Evolutionary conservation across 495 filamentous ascomycete genomes (phyloP).

Genomic region (Hypoxylon fragiforme): DNA sequence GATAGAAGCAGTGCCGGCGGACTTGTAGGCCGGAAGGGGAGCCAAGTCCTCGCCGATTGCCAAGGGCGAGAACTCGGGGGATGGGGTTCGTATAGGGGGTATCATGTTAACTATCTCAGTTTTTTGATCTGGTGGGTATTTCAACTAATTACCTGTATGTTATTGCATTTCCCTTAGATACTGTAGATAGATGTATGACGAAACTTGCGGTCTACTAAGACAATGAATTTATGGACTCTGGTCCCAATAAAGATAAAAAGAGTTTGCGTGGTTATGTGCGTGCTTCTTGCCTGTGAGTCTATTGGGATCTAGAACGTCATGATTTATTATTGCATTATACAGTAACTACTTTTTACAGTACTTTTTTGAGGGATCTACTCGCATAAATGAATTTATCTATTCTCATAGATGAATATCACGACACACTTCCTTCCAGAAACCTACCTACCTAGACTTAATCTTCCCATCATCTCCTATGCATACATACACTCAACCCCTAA

Average conservation of each 20-base stretch:
- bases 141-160: not conserved
- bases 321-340: slow-evolving; percentile 6
- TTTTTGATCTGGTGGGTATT: too few species aligned
- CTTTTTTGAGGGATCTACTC: not conserved
- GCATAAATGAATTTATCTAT: slow-evolving; percentile 11
- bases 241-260: slow-evolving; percentile 10
- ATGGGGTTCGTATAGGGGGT: slow-evolving; percentile 17
- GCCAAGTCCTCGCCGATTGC: slow-evolving; percentile 68
- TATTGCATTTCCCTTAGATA: not conserved
- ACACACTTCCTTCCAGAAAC: too few species aligned
- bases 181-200: not conserved
- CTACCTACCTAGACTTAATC: too few species aligned
- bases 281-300: slow-evolving; percentile 3
- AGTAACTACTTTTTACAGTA: not conserved
- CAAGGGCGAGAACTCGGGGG: slow-evolving; percentile 50
- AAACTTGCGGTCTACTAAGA: not conserved
- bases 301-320: slow-evolving; percentile 24
- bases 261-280: slow-evolving; percentile 12
- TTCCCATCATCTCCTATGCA: too few species aligned
- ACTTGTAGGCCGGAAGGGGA: slow-evolving; percentile 64
- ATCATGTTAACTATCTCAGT: slow-evolving; percentile 6
- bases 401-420: not conserved
- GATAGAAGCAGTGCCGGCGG: slow-evolving; percentile 63
- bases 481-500: too few species aligned
- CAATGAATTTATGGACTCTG: slow-evolving; percentile 14